Evolutionary conservation across 1,139 yeast species (phyloP).

Genomic region (Taphrina pruni): DNA sequence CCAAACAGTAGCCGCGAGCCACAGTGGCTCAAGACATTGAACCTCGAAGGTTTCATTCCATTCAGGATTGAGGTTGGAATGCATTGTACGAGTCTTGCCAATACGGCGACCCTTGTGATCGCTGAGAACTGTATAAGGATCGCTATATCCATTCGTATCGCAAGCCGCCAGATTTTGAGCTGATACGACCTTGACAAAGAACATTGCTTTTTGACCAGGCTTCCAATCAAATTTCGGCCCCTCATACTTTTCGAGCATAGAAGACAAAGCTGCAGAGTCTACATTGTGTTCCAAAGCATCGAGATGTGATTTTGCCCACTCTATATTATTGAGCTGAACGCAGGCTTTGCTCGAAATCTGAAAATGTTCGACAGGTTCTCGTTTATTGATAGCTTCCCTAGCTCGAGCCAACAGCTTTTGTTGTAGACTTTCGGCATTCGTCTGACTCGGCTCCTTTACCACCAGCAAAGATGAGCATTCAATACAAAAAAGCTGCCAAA

Average conservation of each 20-base stretch:
- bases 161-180: conserved; percentile 73
- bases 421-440: conserved; percentile 47
- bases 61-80: conserved; percentile 69
- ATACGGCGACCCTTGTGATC: conserved; percentile 68
- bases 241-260: conserved; percentile 53
- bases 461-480: conserved; percentile 52
- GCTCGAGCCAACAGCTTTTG: conserved; percentile 55
- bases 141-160: conserved; percentile 61
- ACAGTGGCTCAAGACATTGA: conserved; percentile 52
- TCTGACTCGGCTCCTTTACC: conserved; percentile 45
- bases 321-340: conserved; percentile 74
- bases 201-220: conserved; percentile 54
- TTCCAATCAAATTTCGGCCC: conserved; percentile 47
- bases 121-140: conserved; percentile 68
- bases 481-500: conserved; percentile 58
- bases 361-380: conserved; percentile 61
- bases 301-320: conserved; percentile 64
- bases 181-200: conserved; percentile 67
- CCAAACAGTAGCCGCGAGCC: conserved; percentile 73
- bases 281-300: conserved; percentile 65
- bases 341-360: conserved; percentile 66
- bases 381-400: conserved; percentile 56
- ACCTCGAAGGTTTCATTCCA: conserved; percentile 92
- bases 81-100: conserved; percentile 73
- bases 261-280: conserved; percentile 67